Conservation (phyloP, 2,329 filamentous ascomycete species). For the Aspergillus arachidicola region DNA sequence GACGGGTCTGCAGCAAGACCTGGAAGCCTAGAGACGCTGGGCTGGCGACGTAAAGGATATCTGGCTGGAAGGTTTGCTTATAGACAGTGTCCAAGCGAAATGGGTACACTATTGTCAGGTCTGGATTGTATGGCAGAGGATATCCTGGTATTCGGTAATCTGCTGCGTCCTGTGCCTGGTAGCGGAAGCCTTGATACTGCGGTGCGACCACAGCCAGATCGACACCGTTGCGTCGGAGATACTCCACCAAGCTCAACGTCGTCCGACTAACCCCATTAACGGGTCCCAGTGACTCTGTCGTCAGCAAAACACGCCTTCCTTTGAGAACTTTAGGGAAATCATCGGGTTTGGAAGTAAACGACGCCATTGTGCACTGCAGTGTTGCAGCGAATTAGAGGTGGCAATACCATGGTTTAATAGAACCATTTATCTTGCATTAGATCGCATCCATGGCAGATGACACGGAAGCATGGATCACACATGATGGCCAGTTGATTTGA, state of each 20-base stretch:
- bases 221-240: slow-evolving; percentile 65
- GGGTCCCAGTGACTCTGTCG: slow-evolving; percentile 71
- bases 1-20: slow-evolving; percentile 68
- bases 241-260: slow-evolving; percentile 69
- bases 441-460: not conserved
- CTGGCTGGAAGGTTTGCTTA: slow-evolving; percentile 64
- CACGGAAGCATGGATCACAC: not conserved
- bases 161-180: not conserved
- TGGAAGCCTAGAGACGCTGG: slow-evolving; percentile 72
- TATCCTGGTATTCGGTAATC: slow-evolving; percentile 63
- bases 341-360: not conserved
- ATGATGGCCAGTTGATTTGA: not conserved
- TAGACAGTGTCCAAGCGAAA: slow-evolving; percentile 66
- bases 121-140: slow-evolving; percentile 70
- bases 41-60: slow-evolving; percentile 70
- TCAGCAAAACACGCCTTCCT: slow-evolving; percentile 66
- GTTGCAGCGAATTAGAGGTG: not conserved
- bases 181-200: slow-evolving; percentile 52
- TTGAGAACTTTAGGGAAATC: slow-evolving; percentile 52
- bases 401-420: not conserved
- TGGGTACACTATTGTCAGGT: slow-evolving; percentile 70
- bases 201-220: slow-evolving; percentile 69
- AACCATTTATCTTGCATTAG: not conserved
- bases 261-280: slow-evolving; percentile 75
- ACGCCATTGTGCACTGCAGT: not conserved